These are phyloP conservation scores for Aotearoamyces nothofagi DNA, from an alignment of 2,329 filamentous ascomycete species.

Conservation along the genomic window DNA sequence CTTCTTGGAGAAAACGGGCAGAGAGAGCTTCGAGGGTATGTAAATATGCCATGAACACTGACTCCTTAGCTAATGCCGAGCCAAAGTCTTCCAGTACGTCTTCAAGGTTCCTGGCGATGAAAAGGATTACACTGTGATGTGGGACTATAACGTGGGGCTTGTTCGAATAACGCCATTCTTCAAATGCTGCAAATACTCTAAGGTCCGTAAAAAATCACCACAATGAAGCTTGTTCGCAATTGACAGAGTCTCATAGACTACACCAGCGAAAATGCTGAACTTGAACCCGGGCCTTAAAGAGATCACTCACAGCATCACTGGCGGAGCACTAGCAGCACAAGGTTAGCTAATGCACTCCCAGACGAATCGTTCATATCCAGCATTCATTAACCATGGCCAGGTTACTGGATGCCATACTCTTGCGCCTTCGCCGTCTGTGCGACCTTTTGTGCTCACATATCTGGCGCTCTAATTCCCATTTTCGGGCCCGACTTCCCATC, in stretches of 20 bases:
- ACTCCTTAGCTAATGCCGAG: not conserved
- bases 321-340: slow-evolving; percentile 79
- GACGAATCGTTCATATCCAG: slow-evolving; percentile 3
- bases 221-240: too few species aligned
- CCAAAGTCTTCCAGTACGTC: slow-evolving; percentile 65
- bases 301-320: slow-evolving; percentile 91
- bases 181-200: slow-evolving; percentile 75
- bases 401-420: slow-evolving; percentile 91
- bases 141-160: slow-evolving; percentile 92
- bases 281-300: slow-evolving; percentile 70
- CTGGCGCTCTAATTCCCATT: slow-evolving; percentile 73
- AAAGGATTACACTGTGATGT: slow-evolving; percentile 65
- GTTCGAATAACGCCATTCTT: slow-evolving; percentile 92
- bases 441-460: slow-evolving; percentile 78
- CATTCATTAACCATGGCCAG: slow-evolving; percentile 28
- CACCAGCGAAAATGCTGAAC: slow-evolving; percentile 68
- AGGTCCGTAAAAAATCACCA: slow-evolving; percentile 59
- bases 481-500: slow-evolving; percentile 74
- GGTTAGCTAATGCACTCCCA: slow-evolving; percentile 31
- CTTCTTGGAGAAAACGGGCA: slow-evolving; percentile 72
- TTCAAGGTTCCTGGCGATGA: slow-evolving; percentile 58
- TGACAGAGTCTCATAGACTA: slow-evolving; percentile 50
- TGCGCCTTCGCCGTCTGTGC: slow-evolving; percentile 78
- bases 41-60: slow-evolving; percentile 4
- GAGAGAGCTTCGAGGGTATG: slow-evolving; percentile 78